Evolutionary conservation across 2,329 filamentous ascomycete genomes (phyloP).

Genomic region (Aspergillus fructus): DNA sequence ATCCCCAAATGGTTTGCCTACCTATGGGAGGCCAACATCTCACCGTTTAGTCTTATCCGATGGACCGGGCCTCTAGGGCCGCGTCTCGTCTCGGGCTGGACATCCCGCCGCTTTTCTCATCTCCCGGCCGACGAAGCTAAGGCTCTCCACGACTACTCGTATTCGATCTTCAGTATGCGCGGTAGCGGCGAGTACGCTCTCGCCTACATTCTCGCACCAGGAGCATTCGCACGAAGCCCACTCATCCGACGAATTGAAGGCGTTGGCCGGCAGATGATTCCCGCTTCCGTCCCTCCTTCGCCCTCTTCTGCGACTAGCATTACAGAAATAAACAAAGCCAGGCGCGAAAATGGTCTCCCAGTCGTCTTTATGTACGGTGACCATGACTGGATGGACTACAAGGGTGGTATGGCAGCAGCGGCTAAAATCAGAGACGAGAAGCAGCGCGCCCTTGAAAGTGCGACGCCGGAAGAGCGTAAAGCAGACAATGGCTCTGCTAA

Average conservation of each 20-base stretch:
- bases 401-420: constrained; percentile 76
- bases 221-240: constrained; percentile 85
- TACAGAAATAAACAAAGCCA: neutral
- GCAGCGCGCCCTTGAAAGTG: constrained; percentile 58
- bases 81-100: constrained; percentile 92
- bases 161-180: constrained; percentile 87
- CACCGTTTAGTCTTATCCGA: constrained; percentile 87
- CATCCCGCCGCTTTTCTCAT: constrained; percentile 85
- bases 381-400: constrained; percentile 97
- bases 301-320: constrained; percentile 32
- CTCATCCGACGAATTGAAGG: constrained; percentile 83
- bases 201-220: constrained; percentile 87
- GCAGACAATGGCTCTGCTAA: constrained; percentile 77
- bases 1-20: constrained; percentile 85
- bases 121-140: constrained; percentile 76
- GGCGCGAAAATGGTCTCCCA: constrained; percentile 67
- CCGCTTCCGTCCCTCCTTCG: constrained; percentile 12
- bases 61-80: constrained; percentile 87
- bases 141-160: constrained; percentile 88
- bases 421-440: constrained; percentile 73
- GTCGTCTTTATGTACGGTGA: constrained; percentile 96
- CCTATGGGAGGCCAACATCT: constrained; percentile 96
- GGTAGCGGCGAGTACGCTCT: constrained; percentile 94
- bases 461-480: constrained; percentile 64
- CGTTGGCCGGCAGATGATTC: constrained; percentile 71